Conservation (phyloP, 495 filamentous ascomycete genomes). For the Cryomyces antarcticus region DNA sequence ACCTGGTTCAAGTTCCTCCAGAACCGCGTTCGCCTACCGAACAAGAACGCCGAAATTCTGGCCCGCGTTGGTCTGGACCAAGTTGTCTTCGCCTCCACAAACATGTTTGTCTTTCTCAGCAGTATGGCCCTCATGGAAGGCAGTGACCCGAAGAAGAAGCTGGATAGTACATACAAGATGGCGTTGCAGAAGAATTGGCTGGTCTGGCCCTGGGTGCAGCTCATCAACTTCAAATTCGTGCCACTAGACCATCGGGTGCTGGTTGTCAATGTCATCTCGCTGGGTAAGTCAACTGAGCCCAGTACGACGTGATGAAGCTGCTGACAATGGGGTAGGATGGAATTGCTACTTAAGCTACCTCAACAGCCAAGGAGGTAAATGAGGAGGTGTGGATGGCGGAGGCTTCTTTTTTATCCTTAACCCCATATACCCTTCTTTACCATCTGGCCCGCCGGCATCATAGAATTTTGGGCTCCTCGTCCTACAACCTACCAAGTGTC, state of each 20-base stretch:
- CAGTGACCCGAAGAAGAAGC: constrained; percentile 43
- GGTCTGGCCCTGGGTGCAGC: constrained; percentile 84
- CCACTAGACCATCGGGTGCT: constrained; percentile 71
- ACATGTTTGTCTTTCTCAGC: constrained; percentile 64
- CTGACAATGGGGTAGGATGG: constrained; percentile 41
- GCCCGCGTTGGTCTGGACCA: constrained; percentile 76
- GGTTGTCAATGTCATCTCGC: constrained; percentile 67
- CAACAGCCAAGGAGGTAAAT: constrained; percentile 29
- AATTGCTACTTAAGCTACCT: constrained; percentile 86
- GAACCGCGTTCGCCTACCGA: constrained; percentile 40
- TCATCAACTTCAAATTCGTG: constrained; percentile 76
- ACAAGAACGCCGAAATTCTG: constrained; percentile 46
- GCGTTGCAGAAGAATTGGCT: constrained; percentile 71
- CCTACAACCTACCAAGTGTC: too few species aligned
- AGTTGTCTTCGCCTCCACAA: constrained; percentile 60
- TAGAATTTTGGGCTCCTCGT: too few species aligned
- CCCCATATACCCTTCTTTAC: too few species aligned
- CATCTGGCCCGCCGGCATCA: too few species aligned
- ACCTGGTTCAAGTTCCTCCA: constrained; percentile 74
- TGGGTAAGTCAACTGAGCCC: constrained; percentile 32
- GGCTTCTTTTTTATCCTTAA: too few species aligned
- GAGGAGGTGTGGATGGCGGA: too few species aligned
- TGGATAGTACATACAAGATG: constrained; percentile 40
- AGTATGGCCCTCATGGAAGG: constrained; percentile 85
- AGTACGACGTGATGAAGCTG: neutral